Evolutionary conservation across 768 basidiomycete genomes (phyloP), one percentile per base, ranked within the genome.

Genomic region (Tulasnella calospora): DNA sequence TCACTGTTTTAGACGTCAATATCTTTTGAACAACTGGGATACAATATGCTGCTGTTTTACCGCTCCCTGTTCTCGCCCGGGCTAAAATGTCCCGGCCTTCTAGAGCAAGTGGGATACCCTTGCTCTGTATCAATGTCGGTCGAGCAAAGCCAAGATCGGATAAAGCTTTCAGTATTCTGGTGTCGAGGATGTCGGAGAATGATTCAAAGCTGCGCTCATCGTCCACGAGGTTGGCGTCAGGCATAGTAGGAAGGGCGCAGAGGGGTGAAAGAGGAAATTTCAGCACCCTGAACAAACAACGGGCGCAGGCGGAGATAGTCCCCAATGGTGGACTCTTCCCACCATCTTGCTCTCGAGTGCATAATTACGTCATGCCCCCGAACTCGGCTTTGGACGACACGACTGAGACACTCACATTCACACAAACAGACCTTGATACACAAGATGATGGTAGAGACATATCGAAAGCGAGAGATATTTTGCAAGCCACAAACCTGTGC

Each of bases 41-140:
- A 81, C 94, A 94, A 83, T 99, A 99, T 2, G 98, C 95, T 4
- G 93, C 94, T 0, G 98, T 99, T 86, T 99, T 99, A 35, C 98
- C 98, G 78, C 94, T 96, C 23, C 98, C 98, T 3, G 98, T 99
- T 41, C 94, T 89, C 2, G 98, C 97, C 69, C 94, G 89, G 27
- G 96, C 97, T 41, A 99, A 90, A 76, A 99, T 93, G 84, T 99
- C 98, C 44, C 88, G 87, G 80, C 92, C 91, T 84, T 95, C 93
- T 44, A 99, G 88, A 1, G 96, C 95, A 23, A 97, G 88, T 0
- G 97, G 96, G 71, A 99, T 96, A 4, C 94, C 92, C 83, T 94
- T 95, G 12, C 89, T 88, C 84, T 99, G 98, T 23, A 99, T 92
- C 40, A 94, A 89, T 0, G 98, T 99, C 9, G 98, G 98, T 51